Conservation (phyloP, 352 stramenopile species). For the Phytophthora syringae region DNA sequence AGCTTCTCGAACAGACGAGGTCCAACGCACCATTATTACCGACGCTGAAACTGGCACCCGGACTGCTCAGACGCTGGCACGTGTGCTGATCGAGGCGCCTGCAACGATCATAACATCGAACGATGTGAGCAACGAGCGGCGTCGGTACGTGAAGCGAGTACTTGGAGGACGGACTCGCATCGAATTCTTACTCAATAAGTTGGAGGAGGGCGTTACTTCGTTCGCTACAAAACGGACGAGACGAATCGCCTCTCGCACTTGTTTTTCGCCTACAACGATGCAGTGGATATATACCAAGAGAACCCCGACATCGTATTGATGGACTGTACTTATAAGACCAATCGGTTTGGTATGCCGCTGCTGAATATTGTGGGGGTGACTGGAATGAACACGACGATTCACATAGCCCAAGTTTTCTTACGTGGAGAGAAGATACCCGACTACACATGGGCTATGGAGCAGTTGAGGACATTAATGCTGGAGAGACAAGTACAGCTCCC, state of each 20-base stretch:
- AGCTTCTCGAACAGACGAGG: background rate
- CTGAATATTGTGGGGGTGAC: conserved; percentile 31
- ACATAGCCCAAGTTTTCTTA: conserved; percentile 27
- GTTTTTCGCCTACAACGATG: conserved; percentile 15
- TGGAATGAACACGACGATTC: conserved; percentile 33
- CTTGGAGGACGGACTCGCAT: background rate
- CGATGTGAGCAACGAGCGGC: background rate
- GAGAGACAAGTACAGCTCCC: background rate
- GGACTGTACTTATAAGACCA: conserved; percentile 36
- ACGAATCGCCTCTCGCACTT: conserved; percentile 3
- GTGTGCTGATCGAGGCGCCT: background rate
- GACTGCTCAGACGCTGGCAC: background rate
- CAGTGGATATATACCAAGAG: conserved; percentile 9
- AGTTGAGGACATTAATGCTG: background rate
- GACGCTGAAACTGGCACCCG: background rate
- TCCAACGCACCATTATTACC: background rate
- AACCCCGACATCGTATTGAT: conserved; percentile 28
- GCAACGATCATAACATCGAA: background rate
- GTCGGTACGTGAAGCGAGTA: background rate
- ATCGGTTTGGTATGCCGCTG: conserved; percentile 31
- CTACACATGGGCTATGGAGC: conserved; percentile 4
- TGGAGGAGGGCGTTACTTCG: background rate
- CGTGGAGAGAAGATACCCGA: conserved; percentile 1
- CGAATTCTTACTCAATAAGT: too few species aligned
- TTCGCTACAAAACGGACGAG: background rate